phyloP scores from a whole-genome alignment of 2,329 filamentous ascomycete species.

The Leptographium radiaticola region DNA sequence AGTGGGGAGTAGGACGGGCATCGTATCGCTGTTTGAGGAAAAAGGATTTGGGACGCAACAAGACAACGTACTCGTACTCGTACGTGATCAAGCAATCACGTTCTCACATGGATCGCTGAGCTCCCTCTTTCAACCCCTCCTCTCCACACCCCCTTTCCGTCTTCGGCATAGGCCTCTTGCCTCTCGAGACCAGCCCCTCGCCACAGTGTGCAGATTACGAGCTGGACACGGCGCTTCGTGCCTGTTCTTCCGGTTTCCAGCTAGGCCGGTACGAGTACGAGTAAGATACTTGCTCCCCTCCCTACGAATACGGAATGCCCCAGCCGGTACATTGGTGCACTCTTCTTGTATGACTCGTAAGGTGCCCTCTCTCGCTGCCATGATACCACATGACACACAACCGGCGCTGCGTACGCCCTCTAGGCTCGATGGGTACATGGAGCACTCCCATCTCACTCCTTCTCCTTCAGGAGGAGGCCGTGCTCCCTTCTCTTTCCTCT shows the following conservation, averaged over 20 bases:
- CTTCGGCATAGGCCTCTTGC: background rate
- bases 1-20: background rate
- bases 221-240: background rate
- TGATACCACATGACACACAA: background rate
- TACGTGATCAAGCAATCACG: background rate
- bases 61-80: background rate
- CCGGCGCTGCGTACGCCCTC: background rate
- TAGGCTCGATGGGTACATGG: too few species aligned
- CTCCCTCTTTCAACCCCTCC: background rate
- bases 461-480: background rate
- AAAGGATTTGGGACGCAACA: background rate
- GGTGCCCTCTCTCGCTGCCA: background rate
- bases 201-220: background rate
- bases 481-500: background rate
- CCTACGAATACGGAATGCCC: background rate
- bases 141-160: slow-evolving; percentile 1
- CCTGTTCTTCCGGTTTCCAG: background rate
- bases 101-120: background rate
- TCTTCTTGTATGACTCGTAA: background rate
- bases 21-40: background rate
- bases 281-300: background rate
- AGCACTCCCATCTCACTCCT: too few species aligned
- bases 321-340: background rate
- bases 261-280: background rate
- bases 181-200: background rate